Percentiles rank a stretch among this genome's conserved stretches.
phyloP scores from a whole-genome alignment of 2,329 filamentous ascomycete species.

The Fonsecaea pedrosoi region DNA sequence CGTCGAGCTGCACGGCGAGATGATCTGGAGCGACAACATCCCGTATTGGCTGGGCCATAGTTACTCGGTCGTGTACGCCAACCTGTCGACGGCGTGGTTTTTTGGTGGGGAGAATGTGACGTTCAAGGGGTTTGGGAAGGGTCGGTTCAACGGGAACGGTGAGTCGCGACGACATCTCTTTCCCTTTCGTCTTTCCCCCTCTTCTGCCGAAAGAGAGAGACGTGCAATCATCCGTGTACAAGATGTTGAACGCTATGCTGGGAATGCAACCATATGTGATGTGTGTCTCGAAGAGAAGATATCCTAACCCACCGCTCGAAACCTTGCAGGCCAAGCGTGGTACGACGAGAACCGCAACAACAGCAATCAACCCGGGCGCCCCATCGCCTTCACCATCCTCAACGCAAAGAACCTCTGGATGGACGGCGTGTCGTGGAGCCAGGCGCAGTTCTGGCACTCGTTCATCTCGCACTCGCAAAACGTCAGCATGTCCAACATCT shows the following conservation, averaged over 20 bases:
- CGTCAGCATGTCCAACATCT: slow-evolving; percentile 68
- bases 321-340: slow-evolving; percentile 60
- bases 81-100: slow-evolving; percentile 71
- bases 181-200: no score
- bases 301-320: no score
- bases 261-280: no score
- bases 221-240: no score
- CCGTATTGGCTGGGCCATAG: slow-evolving; percentile 71
- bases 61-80: slow-evolving; percentile 71
- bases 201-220: no score
- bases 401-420: slow-evolving; percentile 30
- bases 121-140: slow-evolving; percentile 66
- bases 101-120: slow-evolving; percentile 71
- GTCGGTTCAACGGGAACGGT: slow-evolving; percentile 67
- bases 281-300: no score
- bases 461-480: slow-evolving; percentile 70
- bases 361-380: slow-evolving; percentile 26
- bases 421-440: slow-evolving; percentile 63
- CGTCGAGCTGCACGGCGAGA: slow-evolving; percentile 63
- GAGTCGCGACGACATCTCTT: not conserved
- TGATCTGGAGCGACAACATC: slow-evolving; percentile 70
- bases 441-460: slow-evolving; percentile 69
- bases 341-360: slow-evolving; percentile 30
- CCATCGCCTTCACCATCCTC: slow-evolving; percentile 27
- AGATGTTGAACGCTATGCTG: no score